Evolutionary conservation across 2,329 filamentous ascomycete genomes (phyloP), one percentile per base, ranked within the genome.

Genomic region (Onygenales sp.): DNA sequence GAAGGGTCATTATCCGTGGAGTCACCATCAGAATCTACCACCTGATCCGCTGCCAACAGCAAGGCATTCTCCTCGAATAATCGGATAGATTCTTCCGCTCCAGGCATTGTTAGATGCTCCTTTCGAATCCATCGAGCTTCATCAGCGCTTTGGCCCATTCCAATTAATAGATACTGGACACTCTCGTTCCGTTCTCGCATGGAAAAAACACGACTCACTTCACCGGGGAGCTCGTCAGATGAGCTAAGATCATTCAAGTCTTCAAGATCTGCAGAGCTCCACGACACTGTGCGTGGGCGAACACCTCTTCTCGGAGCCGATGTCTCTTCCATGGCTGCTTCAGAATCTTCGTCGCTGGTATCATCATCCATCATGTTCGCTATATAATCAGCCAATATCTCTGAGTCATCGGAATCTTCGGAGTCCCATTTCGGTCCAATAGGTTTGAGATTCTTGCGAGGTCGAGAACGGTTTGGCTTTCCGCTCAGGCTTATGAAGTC

Each of bases 381-480:
- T 52, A 88, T 84, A 60, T 90, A 90, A 62, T 91, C 87, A 1
- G 80, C 78, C 59, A 84, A 70, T 42, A 83, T 73, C 27, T 47
- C 51, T 8, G 43, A 47, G 13, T 53, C 51, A 32, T 51, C 49
- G 43, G 47, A 49, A 42, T 49, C 21, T 3, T 27, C 36, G 34
- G 34, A 49, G 17, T 7, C 17, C n/a, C n/a, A 33, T 9, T n/a
- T 40, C 36, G 36, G 47, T 7, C 5, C 40, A 39, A 34, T 49
- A 1, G 17, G 47, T 40, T 49, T 27, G 21, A 27, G 21, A 27
- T 27, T 27, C 21, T 27, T 49, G 13, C 47, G 47, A 11, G 17
- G 3, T 34, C 13, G 34, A 14, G 47, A 40, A 32, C 21, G 47
- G 10, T 49, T 49, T 40, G n/a, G 10, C 5, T 39, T 39, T 40